Percentiles rank a stretch among this genome's conserved stretches.
Evolutionary conservation across 2,329 filamentous ascomycete species (phyloP).

Genomic region (Aspergillus neotritici): DNA sequence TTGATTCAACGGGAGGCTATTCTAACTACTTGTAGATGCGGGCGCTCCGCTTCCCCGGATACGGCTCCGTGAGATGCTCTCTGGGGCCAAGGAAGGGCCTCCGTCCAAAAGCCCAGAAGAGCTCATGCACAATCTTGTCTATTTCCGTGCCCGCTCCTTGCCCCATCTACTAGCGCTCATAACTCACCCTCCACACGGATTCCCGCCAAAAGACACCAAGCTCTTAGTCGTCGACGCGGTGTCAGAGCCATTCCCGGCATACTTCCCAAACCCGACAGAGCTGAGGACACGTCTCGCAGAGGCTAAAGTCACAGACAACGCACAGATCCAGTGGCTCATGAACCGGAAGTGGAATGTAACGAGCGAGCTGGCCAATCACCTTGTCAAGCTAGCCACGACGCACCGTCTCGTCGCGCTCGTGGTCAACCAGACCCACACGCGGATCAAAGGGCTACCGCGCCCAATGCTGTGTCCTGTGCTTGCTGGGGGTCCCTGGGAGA

Average conservation of each 20-base stretch:
- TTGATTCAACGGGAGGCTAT: background rate
- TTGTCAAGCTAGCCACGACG: conserved; percentile 68
- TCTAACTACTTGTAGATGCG: conserved; percentile 37
- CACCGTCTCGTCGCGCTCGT: conserved; percentile 68
- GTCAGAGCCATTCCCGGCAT: conserved; percentile 68
- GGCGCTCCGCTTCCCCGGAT: conserved; percentile 44
- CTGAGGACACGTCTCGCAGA: conserved; percentile 24
- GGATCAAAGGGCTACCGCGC: conserved; percentile 60
- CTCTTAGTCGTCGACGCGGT: conserved; percentile 74
- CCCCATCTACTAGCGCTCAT: conserved; percentile 67
- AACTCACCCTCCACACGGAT: conserved; percentile 57
- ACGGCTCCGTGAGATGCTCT: conserved; percentile 47
- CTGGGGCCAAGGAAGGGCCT: conserved; percentile 9
- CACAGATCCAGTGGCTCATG: conserved; percentile 34
- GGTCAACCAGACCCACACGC: conserved; percentile 76
- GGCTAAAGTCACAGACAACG: conserved; percentile 34
- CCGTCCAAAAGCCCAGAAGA: conserved; percentile 16
- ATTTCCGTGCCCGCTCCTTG: conserved; percentile 56
- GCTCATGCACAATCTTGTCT: conserved; percentile 52
- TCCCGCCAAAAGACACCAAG: conserved; percentile 58
- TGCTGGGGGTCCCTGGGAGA: conserved; percentile 73
- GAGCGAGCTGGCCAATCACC: conserved; percentile 54
- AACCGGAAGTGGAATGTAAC: conserved; percentile 54
- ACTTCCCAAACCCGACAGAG: conserved; percentile 60
- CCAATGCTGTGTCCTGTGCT: conserved; percentile 71